Percentiles rank a stretch among this genome's conserved stretches.
These are phyloP conservation scores for Fusarium bactridioides DNA, from an alignment of 2,329 filamentous ascomycete species.

Conservation along the genomic window DNA sequence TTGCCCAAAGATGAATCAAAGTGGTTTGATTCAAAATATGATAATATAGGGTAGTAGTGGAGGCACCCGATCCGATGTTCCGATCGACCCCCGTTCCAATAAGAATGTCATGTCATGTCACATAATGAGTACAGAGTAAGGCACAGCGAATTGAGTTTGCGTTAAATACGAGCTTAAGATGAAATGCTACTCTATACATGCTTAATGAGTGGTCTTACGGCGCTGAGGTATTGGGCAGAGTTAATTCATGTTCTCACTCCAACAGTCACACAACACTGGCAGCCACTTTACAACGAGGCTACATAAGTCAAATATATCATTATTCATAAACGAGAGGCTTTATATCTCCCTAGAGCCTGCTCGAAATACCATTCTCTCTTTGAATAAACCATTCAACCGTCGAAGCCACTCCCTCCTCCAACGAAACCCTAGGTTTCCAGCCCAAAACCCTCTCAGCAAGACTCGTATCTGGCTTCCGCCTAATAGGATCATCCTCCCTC, in stretches of 20 bases:
- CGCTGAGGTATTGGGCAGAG: accelerated
- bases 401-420: conserved; percentile 21
- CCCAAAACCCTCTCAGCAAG: conserved; percentile 18
- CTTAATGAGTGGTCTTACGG: too few relatives aligned
- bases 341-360: not conserved
- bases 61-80: not conserved
- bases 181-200: not conserved
- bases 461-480: conserved; percentile 22
- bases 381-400: conserved; percentile 35
- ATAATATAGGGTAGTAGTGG: not conserved
- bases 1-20: accelerated
- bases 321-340: not conserved
- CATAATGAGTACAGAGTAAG: too few relatives aligned
- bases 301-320: not conserved
- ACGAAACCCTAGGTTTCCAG: conserved; percentile 11
- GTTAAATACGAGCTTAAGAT: not conserved
- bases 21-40: too few relatives aligned
- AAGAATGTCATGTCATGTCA: not conserved
- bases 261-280: accelerated
- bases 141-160: not conserved
- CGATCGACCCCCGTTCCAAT: not conserved
- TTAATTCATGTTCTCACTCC: not conserved
- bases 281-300: accelerated
- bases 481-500: conserved; percentile 29
- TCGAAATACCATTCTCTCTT: conserved; percentile 1